Percentiles rank a stretch among this genome's conserved stretches.
Conservation (phyloP, 441 rosid genomes). For the Jatropha podagrica region DNA sequence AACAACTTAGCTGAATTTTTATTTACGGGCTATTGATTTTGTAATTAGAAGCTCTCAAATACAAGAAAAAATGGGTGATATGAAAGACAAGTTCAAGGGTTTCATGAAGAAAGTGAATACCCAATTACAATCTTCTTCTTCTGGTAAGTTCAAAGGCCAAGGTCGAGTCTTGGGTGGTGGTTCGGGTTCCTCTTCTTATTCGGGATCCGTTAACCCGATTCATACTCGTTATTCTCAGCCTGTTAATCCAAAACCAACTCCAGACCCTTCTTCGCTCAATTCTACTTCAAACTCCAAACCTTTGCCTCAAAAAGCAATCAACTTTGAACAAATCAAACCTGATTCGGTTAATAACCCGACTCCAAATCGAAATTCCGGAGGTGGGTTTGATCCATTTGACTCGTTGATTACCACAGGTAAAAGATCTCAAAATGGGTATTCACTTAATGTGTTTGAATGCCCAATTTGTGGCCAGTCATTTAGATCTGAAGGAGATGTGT, state of each 20-base stretch:
- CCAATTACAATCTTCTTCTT: constrained; percentile 50
- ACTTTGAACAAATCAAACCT: constrained; percentile 36
- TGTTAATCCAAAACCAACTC: constrained; percentile 32
- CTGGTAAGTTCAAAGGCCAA: constrained; percentile 53
- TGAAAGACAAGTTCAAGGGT: constrained; percentile 83
- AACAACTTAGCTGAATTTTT: neutral
- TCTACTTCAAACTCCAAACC: constrained; percentile 34
- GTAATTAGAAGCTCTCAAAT: neutral
- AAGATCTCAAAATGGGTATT: constrained; percentile 70
- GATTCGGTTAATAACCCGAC: constrained; percentile 21
- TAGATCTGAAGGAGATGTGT: constrained; percentile 70
- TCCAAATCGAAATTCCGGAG: constrained; percentile 34
- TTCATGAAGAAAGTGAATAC: constrained; percentile 80
- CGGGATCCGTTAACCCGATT: constrained; percentile 50
- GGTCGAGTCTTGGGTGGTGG: constrained; percentile 71
- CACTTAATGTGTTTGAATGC: constrained; percentile 68
- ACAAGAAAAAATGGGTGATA: constrained; percentile 56
- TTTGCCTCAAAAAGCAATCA: constrained; percentile 34
- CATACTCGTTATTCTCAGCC: constrained; percentile 38
- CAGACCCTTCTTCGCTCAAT: constrained; percentile 28
- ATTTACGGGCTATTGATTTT: neutral
- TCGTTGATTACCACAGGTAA: constrained; percentile 73
- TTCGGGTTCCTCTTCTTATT: constrained; percentile 30
- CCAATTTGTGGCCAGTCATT: constrained; percentile 65
- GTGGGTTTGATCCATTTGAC: constrained; percentile 71